phyloP scores from a whole-genome alignment of 768 basidiomycete genomes.

The Royoungia palumana region DNA sequence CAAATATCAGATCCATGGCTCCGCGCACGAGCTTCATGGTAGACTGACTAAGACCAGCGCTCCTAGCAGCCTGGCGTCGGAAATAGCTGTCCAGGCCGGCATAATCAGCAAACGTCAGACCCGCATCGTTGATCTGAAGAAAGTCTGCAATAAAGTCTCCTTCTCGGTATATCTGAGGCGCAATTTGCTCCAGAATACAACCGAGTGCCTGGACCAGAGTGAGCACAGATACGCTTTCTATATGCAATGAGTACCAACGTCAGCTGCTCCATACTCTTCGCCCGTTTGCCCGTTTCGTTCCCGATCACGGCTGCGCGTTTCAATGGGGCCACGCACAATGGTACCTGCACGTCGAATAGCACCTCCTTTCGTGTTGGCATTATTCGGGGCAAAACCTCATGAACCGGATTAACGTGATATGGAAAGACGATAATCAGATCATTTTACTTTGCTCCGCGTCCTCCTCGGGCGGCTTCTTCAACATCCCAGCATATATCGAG shows the following conservation, averaged over 20 bases:
- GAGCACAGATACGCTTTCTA: background rate
- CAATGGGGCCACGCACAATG: constrained; percentile 74
- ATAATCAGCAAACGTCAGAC: constrained; percentile 92
- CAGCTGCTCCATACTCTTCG: constrained; percentile 65
- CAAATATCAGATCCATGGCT: constrained; percentile 94
- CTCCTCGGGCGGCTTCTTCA: constrained; percentile 71
- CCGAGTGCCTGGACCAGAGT: constrained; percentile 58
- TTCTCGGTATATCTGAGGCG: constrained; percentile 74
- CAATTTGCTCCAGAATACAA: constrained; percentile 71
- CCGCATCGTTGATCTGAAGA: constrained; percentile 84
- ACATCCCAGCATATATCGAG: constrained; percentile 48
- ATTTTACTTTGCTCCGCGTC: constrained; percentile 66
- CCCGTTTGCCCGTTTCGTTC: constrained; percentile 52
- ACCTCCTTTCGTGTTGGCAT: constrained; percentile 41
- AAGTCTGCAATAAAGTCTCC: constrained; percentile 89
- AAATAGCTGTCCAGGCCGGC: constrained; percentile 94
- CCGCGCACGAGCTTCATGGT: constrained; percentile 81
- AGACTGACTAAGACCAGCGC: constrained; percentile 58
- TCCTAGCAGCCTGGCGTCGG: constrained; percentile 81
- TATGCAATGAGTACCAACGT: constrained; percentile 44
- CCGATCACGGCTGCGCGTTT: constrained; percentile 42
- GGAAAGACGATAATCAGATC: background rate
- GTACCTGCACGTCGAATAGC: constrained; percentile 83
- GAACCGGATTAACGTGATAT: background rate
- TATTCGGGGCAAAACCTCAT: constrained; percentile 42